Evolutionary conservation across 1,139 yeast species (phyloP).

Genomic region (Saccharomyces uvarum): DNA sequence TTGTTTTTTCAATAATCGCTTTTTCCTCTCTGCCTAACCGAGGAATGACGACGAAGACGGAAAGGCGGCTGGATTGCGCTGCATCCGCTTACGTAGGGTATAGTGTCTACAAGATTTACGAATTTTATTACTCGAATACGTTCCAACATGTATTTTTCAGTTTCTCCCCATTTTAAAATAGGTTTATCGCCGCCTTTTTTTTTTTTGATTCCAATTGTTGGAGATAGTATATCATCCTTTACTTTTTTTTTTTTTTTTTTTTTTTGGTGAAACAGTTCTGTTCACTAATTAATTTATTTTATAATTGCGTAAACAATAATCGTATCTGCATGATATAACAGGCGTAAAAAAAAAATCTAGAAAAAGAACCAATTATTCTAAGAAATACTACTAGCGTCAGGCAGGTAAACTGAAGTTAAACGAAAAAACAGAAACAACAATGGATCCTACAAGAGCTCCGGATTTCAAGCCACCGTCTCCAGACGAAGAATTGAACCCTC

Average conservation of each 20-base stretch:
- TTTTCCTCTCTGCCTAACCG: background rate
- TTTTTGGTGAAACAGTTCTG: background rate
- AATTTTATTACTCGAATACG: background rate
- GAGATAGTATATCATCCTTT: background rate
- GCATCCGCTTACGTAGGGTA: background rate
- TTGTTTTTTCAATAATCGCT: background rate
- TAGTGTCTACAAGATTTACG: background rate
- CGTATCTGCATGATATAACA: background rate
- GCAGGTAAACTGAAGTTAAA: background rate
- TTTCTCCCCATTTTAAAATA: background rate
- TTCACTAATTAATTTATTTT: background rate
- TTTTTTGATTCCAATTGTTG: background rate
- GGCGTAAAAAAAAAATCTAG: background rate
- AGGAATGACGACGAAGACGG: background rate
- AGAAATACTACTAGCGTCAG: background rate
- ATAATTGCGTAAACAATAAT: background rate
- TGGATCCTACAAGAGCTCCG: constrained; percentile 81
- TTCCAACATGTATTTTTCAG: background rate
- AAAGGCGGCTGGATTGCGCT: background rate
- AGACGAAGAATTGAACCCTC: constrained; percentile 53
- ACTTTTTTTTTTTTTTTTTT: background rate
- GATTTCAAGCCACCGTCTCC: constrained; percentile 67
- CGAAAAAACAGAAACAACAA: constrained; percentile 20
- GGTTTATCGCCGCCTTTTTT: background rate
- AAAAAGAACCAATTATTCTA: background rate